Conservation (phyloP, 768 basidiomycete species). For the Xerocomellus dryophilus region DNA sequence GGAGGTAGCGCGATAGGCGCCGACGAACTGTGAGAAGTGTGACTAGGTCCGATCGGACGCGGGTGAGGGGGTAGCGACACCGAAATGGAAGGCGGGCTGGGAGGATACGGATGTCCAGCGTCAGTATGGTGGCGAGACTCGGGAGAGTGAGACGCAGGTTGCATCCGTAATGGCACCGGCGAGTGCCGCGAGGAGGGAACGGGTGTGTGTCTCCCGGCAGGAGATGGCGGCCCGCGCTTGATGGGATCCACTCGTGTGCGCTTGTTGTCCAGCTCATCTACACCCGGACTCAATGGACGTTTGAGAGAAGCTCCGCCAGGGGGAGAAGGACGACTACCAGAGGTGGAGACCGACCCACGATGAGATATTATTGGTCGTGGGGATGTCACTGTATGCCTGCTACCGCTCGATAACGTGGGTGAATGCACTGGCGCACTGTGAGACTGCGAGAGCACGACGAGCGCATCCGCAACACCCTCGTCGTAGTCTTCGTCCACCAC, state of each 20-base stretch:
- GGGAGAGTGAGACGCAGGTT: conserved; percentile 66
- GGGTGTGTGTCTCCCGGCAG: conserved; percentile 52
- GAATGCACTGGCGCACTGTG: conserved; percentile 42
- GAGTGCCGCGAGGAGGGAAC: conserved; percentile 62
- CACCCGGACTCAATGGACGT: conserved; percentile 64
- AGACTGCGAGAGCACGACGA: conserved; percentile 64
- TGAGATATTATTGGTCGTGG: conserved; percentile 49
- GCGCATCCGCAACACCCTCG: conserved; percentile 82
- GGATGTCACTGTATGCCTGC: conserved; percentile 47
- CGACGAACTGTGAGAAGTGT: conserved; percentile 39
- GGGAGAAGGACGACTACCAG: conserved; percentile 63
- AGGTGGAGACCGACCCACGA: conserved; percentile 67
- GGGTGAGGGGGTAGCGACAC: conserved; percentile 71
- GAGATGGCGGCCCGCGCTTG: conserved; percentile 53
- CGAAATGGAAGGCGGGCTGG: conserved; percentile 53
- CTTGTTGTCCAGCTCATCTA: conserved; percentile 61
- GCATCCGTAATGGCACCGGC: conserved; percentile 70
- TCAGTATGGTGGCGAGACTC: conserved; percentile 51
- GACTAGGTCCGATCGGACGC: conserved; percentile 59
- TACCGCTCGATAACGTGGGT: conserved; percentile 56
- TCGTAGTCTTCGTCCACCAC: conserved; percentile 92
- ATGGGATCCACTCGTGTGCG: conserved; percentile 57
- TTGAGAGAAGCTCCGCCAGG: conserved; percentile 52
- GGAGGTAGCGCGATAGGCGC: conserved; percentile 59
- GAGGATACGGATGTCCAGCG: conserved; percentile 36